Base-by-base conservation (phyloP, 768 basidiomycete species). In the Trametes elegans region DNA sequence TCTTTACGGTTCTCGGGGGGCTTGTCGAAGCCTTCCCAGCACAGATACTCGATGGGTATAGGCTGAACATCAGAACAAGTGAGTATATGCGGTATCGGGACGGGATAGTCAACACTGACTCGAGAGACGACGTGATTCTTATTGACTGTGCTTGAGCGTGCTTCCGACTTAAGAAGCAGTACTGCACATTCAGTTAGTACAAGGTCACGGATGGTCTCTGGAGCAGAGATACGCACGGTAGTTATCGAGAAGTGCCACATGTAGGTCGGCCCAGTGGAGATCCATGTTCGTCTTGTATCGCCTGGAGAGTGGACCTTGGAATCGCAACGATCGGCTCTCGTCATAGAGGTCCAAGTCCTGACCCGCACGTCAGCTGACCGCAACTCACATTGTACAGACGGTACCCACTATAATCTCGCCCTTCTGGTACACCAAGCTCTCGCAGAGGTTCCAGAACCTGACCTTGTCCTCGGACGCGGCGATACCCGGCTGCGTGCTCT, bases 381-480 rank as follows among this genome's bases (percentile, higher is more conserved):
- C 24, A 16, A 27, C 7, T 8, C 7, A 29, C 27, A 57, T 8
- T 19, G 38, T 40, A 28, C 27, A 19, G 16, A 45, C 7, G n/a
- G 21, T 3, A 71, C 84, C 56, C 64, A 91, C 92, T 32, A 93
- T 84, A 16, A 94, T 83, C 68, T 95, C 92, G 23, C 88, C 92
- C 58, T 79, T 84, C 64, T 83, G 83, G 63, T 83, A 90, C 11
- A 82, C 70, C 44, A 96, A 66, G 62, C 80, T 85, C 71, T 95
- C 90, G 60, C 83, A 84, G 3, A 95, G 72, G 48, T 76, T 83
- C 86, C 88, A 90, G 56, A 92, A 85, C 65, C 92, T 93, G 60
- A 94, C 93, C 67, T 93, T 93, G 58, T 83, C 80, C 66, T 95
- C 93, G 1, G 93, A 90, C n/a, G 86, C 89, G 56, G 84, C 89